Evolutionary conservation across 768 basidiomycete genomes (phyloP).

Genomic region (Podaxis mareebaensis): DNA sequence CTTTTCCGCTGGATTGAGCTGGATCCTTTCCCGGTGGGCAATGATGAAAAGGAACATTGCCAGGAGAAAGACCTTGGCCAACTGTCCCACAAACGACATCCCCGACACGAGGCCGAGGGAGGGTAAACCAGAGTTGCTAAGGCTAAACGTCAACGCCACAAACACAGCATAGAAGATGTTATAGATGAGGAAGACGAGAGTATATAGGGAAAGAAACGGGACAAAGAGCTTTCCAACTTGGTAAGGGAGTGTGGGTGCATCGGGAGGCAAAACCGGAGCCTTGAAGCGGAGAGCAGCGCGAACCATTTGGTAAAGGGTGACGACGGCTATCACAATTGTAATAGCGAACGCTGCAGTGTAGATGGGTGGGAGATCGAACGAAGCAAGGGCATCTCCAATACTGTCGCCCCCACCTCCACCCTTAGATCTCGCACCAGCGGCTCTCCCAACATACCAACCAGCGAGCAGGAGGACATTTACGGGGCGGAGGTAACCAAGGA

Average conservation of each 20-base stretch:
- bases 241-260: not conserved
- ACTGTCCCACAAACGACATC: not conserved
- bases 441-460: no score
- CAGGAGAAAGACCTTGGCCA: not conserved
- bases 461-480: no score
- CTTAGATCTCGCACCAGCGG: no score
- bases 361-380: constrained; percentile 1
- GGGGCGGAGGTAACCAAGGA: not conserved
- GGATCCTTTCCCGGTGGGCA: constrained; percentile 3
- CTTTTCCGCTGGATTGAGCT: not conserved
- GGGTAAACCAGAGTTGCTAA: not conserved
- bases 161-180: constrained; percentile 1
- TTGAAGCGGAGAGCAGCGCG: constrained; percentile 1
- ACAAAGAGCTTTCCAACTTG: constrained; percentile 6
- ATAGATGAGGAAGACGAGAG: not conserved
- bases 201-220: not conserved
- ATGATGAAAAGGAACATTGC: not conserved
- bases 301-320: not conserved
- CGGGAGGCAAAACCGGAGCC: not conserved
- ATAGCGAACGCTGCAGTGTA: not conserved
- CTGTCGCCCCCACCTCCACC: not conserved
- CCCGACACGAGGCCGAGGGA: not conserved
- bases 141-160: not conserved
- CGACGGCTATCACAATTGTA: not conserved
- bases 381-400: not conserved